Conservation (phyloP, 2,329 filamentous ascomycete genomes). For the Calonectria pseudoturangicola region DNA sequence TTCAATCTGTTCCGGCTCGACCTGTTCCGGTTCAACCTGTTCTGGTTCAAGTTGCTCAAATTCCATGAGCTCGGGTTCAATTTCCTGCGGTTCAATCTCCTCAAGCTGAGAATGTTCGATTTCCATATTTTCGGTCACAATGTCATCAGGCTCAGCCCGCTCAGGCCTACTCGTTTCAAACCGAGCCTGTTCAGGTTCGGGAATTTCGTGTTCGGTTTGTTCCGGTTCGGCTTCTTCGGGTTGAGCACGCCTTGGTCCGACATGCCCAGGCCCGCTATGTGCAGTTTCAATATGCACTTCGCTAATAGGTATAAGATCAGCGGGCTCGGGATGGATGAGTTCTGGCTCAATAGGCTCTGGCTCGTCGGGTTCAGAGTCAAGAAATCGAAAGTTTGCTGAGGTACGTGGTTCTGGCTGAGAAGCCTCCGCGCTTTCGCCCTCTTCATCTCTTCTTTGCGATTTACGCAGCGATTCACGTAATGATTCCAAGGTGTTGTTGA, state of each 20-base stretch:
- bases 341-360: neutral
- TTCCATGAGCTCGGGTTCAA: slow-evolving; percentile 4
- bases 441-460: slow-evolving; percentile 45
- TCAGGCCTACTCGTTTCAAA: neutral
- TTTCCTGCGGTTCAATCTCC: neutral
- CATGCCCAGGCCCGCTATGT: neutral
- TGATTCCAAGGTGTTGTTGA: slow-evolving; percentile 73
- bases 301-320: slow-evolving; percentile 4
- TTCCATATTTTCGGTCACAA: neutral
- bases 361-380: slow-evolving; percentile 3
- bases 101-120: neutral
- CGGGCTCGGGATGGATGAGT: neutral
- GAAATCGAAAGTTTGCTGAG: slow-evolving; percentile 3
- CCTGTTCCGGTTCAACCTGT: neutral
- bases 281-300: slow-evolving; percentile 11
- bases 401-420: slow-evolving; percentile 27
- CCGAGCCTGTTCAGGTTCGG: slow-evolving; percentile 17
- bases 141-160: neutral
- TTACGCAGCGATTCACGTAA: slow-evolving; percentile 61
- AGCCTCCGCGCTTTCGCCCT: slow-evolving; percentile 29
- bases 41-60: neutral
- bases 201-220: slow-evolving; percentile 1
- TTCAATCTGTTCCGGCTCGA: neutral
- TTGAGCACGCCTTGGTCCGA: neutral
- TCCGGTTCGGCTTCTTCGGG: neutral